Percentiles rank a stretch among this genome's conserved stretches.
Conservation (phyloP, 2,329 filamentous ascomycete species). For the Penicillium sp. region DNA sequence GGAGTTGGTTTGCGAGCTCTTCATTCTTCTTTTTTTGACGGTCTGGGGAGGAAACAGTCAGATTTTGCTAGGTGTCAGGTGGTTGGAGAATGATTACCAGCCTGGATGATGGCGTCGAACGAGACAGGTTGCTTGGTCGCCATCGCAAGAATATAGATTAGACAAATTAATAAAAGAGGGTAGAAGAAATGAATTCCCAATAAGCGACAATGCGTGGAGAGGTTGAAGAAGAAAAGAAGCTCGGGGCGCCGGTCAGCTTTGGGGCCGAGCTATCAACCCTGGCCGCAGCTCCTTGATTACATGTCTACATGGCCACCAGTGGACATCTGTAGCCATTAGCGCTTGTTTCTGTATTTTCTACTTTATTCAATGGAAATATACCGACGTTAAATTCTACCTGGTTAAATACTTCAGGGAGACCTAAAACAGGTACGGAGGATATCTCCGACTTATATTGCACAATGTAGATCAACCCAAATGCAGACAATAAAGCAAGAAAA, state of each 20-base stretch:
- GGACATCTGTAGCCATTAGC: neutral
- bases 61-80: conserved; percentile 5
- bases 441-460: neutral
- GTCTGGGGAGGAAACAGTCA: conserved; percentile 33
- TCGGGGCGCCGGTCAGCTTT: conserved; percentile 6
- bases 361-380: neutral
- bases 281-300: neutral
- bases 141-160: conserved; percentile 27
- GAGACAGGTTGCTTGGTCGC: conserved; percentile 39
- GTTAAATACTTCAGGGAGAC: neutral
- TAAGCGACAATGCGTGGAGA: neutral
- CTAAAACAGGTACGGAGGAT: neutral
- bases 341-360: neutral
- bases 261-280: neutral
- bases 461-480: neutral
- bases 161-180: neutral
- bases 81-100: conserved; percentile 37
- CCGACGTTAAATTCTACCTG: neutral
- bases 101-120: conserved; percentile 53
- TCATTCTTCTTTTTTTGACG: conserved; percentile 56
- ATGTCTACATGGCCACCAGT: neutral
- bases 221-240: conserved; percentile 14
- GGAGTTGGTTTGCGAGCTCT: conserved; percentile 57
- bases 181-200: neutral
- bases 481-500: neutral